Base-by-base conservation (phyloP, 2,329 filamentous ascomycete species). In the Berkeleyomyces rouxiae region DNA sequence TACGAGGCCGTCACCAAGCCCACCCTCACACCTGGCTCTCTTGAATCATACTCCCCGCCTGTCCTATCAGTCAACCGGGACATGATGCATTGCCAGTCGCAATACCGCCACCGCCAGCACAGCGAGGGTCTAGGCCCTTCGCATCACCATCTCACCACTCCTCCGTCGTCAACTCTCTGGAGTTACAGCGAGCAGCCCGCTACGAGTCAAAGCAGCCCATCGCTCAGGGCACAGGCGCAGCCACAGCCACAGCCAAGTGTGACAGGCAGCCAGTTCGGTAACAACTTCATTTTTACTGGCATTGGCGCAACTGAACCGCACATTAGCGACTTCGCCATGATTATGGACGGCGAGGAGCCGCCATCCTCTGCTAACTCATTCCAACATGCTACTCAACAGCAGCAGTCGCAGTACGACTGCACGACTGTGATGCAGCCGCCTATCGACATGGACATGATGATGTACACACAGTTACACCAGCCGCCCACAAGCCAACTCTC, bases 121-220 rank as follows among this genome's bases (percentile, higher is more conserved):
- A 36, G 33, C 10, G 42, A 43, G 7, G 23, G 42, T 13, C 43
- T 36, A 7, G 43, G 16, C 4, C 11, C 70, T 70, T 42, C 67
- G 6, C 61, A 63, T 3, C 62, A 63, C 13, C 76, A 77, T 61
- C 76, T 75, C 43, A 78, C 77, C 7, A 77, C 79, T 51, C 76
- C 78, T n/a, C 72, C 71, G 49, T 75, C 74, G 42, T 74, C 77
- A 64, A 76, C 73, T 61, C 75, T 76, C 63, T 79, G 75, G 73
- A 68, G 68, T 65, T 63, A 72, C 62, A 64, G 75, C 46, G 70
- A 79, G 61, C 73, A 72, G 65, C 70, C 74, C 59, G 70, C 74
- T 33, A 61, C 71, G 39, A 76, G 73, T 64, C 75, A 78, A 61
- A 70, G 74, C 23, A 73, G 73, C 31, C 78, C 77, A n/a, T 76